Evolutionary conservation across 1,139 yeast species (phyloP), one percentile per base, ranked within the genome.

Genomic region (Magnusiomyces fungicola): DNA sequence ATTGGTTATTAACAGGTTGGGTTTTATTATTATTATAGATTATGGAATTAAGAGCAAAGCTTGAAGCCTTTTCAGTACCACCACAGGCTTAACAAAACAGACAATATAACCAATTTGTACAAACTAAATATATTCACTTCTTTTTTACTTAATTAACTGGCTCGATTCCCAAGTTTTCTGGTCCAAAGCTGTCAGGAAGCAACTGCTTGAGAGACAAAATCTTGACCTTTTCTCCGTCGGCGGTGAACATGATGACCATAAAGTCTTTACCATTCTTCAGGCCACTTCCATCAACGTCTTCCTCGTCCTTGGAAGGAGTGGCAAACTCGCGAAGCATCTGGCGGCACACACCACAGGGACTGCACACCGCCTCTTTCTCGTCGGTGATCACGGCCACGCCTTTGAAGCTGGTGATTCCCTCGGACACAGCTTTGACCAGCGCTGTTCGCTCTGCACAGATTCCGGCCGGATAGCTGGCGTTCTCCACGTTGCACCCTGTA

Each of bases 331-430:
- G 71, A 36, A 89, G 79, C 53, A 85, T 78, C 64, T 92, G 98
- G 51, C 98, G 74, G 61, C 98, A 92, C 42, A 92, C 83, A 2
- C 98, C 98, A 65, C 98, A 92, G 0, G 98, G 98, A 9, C 90
- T 74, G 18, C 86, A 81, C 24, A 81, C 74, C 12, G 73, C 74
- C 0, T 68, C 69, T 23, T 77, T 65, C 19, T 23, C 32, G 60
- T 85, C 92, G 30, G 88, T 76, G 3, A 86, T 71, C 24, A 88
- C 81, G 2, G 89, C 96, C 51, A 89, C 74, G 3, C 84, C 85
- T 53, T 69, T 72, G 63, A 81, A 78, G 30, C 58, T 48, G 33
- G 66, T 33, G 50, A 24, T 33, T 27, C 50, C 51, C n/a, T 47
- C 48, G 36, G 48, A 52, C 33, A 46, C 75, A 0, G 95, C 90